Percentiles rank a stretch among this genome's conserved stretches.
These are phyloP conservation scores for Ustilago loliicola DNA, from an alignment of 1,284 basidiomycete species.

Conservation along the genomic window DNA sequence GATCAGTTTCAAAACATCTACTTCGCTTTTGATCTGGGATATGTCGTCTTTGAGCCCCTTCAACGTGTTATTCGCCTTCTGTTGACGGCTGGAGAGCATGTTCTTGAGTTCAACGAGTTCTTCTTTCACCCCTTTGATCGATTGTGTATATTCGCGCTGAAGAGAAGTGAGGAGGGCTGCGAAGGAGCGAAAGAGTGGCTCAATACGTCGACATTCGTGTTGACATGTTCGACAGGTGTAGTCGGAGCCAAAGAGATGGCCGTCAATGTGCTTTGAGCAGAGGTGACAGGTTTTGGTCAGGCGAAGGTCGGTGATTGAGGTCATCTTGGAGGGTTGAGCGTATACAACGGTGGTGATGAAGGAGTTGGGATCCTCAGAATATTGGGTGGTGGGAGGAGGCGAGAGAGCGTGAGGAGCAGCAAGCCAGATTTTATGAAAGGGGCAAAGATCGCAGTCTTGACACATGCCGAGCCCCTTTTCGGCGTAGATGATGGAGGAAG, in stretches of 20 bases:
- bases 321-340: not conserved
- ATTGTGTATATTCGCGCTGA: constrained; percentile 2
- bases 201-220: constrained; percentile 12
- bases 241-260: constrained; percentile 1
- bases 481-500: not conserved
- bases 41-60: constrained; percentile 17
- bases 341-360: not conserved
- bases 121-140: constrained; percentile 13
- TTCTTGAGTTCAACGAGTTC: constrained; percentile 14
- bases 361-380: not conserved
- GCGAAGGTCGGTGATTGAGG: not conserved
- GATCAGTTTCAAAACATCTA: not conserved
- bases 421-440: not conserved
- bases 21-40: constrained; percentile 1
- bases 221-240: constrained; percentile 16
- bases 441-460: not conserved
- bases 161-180: not conserved
- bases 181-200: constrained; percentile 6
- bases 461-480: not conserved
- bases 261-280: constrained; percentile 11
- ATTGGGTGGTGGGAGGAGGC: not conserved
- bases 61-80: constrained; percentile 6
- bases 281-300: constrained; percentile 6
- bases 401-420: not conserved
- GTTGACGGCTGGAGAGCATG: constrained; percentile 10